Evolutionary conservation across 257 asterid species (phyloP), one percentile per base, ranked within the genome.

Genomic region (Handroanthus guayacan): DNA sequence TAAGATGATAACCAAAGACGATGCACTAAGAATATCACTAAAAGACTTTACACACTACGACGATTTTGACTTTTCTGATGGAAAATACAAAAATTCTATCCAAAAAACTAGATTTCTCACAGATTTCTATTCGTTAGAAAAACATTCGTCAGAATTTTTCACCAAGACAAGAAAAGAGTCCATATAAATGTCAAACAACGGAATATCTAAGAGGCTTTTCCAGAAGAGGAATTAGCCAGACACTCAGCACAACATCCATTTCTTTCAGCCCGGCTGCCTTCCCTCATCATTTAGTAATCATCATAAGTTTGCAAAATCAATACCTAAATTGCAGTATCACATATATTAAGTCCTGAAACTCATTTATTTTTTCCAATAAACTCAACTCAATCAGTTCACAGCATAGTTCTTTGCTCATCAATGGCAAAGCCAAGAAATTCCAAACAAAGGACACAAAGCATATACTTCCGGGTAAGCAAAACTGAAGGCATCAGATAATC

Each of bases 181-280:
- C 92, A 54, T 54, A 31, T 25, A 25, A 6, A 60, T 7, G 0
- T 18, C 10, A 37, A 54, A 70, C 17, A 10, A 34, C 6, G 17
- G 2, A 47, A 3, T 11, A 62, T 44, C 85, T 82, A 82, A 90
- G 93, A 84, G 18, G 55, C 56, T 68, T 79, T 48, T 82, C 86
- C 94, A 65, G 3, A 47, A 31, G 38, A 69, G 91, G 96, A 85
- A 87, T 14, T n/a, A 9, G 69, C 85, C 92, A 86, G 97, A 92
- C 96, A 92, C 14, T 92, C 97, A 77, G 82, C 97, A 90, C 57
- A 90, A 93, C 97, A 90, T 92, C 97, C 90, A 85, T 36, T 84
- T 92, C 97, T 16, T 94, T 81, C 97, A 96, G 94, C 94, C 96
- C 94, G 93, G 90, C 97, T 63, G 97, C 94, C 79, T 78, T 81